Base-by-base conservation (phyloP, 768 basidiomycete genomes). In the Mycena vitilis region DNA sequence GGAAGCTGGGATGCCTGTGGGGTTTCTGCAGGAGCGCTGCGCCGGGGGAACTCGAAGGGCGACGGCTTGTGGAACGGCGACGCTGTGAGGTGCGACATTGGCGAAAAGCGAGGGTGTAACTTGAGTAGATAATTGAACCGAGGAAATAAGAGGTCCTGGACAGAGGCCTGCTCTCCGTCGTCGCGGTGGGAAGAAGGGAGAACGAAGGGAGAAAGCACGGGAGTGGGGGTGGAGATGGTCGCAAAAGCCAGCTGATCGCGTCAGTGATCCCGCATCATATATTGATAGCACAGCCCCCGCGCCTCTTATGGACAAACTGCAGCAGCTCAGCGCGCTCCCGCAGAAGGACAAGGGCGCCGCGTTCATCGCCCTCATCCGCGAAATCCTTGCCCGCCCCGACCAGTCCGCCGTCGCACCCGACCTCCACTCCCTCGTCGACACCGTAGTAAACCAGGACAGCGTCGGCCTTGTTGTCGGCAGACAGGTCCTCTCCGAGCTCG, bases 281-380 rank as follows among this genome's bases (percentile, higher is more conserved):
- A 53, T 53, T 42, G 40, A 34, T 16, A 25, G 37, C 53, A 53
- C 37, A 12, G 36, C 53, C 53, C 12, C 36, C 55, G 36, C 45
- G 18, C 60, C 71, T 62, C 40, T 34, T 60, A 93, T 94, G 92
- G 91, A 94, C 52, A 91, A 86, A 77, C 85, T 95, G n/a, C 38
- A 23, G 22, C 54, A 56, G 54, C 54, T 56, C n/a, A 56, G 38
- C 47, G 70, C 86, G 25, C 87, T 94, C 73, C 84, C 81, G 58
- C 95, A 96, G 80, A 95, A 95, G 75, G 94, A 96, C 81, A 95
- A 95, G 74, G 93, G 88, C 0, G 84, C 90, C 10, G 91, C 89
- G 6, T 95, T 91, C 73, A 84, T 90, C 48, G 79, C 90, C 20
- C 85, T 95, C 42, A 86, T 96, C 59, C 85, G 88, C 40, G 87